A percentile compares a stretch with the other conserved stretches of the same genome.
Conservation (phyloP, 371 early-diverging fungal genomes). For the Mucor saturninus region DNA sequence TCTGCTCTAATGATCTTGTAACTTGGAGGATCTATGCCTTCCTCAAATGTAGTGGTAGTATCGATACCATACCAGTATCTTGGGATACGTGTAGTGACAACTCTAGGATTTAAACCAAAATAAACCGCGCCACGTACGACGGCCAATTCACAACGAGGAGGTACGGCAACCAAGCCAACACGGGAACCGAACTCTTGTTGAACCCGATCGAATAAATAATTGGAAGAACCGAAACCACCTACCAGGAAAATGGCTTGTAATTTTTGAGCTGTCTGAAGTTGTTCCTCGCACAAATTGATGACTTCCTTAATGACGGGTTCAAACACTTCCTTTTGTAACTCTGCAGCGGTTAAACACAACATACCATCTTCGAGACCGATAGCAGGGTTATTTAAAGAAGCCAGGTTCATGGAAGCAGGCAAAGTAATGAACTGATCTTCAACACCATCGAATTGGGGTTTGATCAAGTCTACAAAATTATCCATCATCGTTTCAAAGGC, state of each 20-base stretch:
- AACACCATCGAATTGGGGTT: conserved; percentile 64
- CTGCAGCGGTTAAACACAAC: conserved; percentile 58
- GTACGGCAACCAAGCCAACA: conserved; percentile 54
- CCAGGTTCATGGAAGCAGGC: conserved; percentile 33
- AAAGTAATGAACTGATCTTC: conserved; percentile 55
- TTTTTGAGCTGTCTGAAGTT: conserved; percentile 47
- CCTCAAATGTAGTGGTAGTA: conserved; percentile 60
- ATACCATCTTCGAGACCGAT: conserved; percentile 66
- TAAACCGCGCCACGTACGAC: conserved; percentile 62
- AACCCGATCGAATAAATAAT: conserved; percentile 62
- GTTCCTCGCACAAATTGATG: conserved; percentile 52
- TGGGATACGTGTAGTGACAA: conserved; percentile 64
- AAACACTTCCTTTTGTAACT: conserved; percentile 58
- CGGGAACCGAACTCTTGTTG: conserved; percentile 45
- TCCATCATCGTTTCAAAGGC: conserved; percentile 66
- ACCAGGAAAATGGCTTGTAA: conserved; percentile 63
- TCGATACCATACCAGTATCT: conserved; percentile 70
- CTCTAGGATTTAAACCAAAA: conserved; percentile 61
- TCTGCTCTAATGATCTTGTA: conserved; percentile 56
- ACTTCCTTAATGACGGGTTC: conserved; percentile 58
- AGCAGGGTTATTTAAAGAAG: conserved; percentile 21
- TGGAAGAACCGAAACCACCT: conserved; percentile 68
- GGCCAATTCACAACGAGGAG: conserved; percentile 59
- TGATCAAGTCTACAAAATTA: conserved; percentile 58
- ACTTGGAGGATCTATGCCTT: conserved; percentile 58